Evolutionary conservation across 805 yeast species (phyloP).

Genomic region (Candida stauntonica): DNA sequence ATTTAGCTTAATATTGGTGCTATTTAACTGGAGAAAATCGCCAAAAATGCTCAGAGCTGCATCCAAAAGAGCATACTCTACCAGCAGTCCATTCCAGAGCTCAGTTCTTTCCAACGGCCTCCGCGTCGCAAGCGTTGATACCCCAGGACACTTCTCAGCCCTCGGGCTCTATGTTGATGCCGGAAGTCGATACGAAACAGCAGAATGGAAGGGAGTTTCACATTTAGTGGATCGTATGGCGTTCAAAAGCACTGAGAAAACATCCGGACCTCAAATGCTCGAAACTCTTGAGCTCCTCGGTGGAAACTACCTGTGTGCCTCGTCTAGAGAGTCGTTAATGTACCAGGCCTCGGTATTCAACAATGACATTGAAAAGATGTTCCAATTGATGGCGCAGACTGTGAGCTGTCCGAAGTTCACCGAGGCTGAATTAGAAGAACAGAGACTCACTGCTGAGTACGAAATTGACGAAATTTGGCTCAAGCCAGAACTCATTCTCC

Average conservation of each 20-base stretch:
- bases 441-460: slow-evolving; percentile 66
- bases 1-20: too few species aligned
- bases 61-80: slow-evolving; percentile 18
- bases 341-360: slow-evolving; percentile 96
- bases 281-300: slow-evolving; percentile 75
- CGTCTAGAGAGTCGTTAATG: slow-evolving; percentile 86
- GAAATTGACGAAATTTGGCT: slow-evolving; percentile 80
- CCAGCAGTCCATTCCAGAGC: slow-evolving; percentile 22
- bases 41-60: slow-evolving; percentile 16
- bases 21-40: too few species aligned
- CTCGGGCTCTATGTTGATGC: slow-evolving; percentile 86
- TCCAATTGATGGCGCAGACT: slow-evolving; percentile 70
- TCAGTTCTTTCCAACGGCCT: slow-evolving; percentile 68
- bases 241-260: slow-evolving; percentile 61
- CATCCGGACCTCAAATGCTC: slow-evolving; percentile 64
- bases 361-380: slow-evolving; percentile 75
- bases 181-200: slow-evolving; percentile 80
- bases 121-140: slow-evolving; percentile 75
- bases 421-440: slow-evolving; percentile 68
- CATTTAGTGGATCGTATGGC: slow-evolving; percentile 86
- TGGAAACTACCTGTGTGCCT: slow-evolving; percentile 90
- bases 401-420: slow-evolving; percentile 66
- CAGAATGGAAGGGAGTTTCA: slow-evolving; percentile 61
- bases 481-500: slow-evolving; percentile 80
- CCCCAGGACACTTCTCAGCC: slow-evolving; percentile 89